Percentiles rank a stretch among this genome's conserved stretches.
Conservation (phyloP, 306 rosid species). For the Pterocarpus macrocarpus region DNA sequence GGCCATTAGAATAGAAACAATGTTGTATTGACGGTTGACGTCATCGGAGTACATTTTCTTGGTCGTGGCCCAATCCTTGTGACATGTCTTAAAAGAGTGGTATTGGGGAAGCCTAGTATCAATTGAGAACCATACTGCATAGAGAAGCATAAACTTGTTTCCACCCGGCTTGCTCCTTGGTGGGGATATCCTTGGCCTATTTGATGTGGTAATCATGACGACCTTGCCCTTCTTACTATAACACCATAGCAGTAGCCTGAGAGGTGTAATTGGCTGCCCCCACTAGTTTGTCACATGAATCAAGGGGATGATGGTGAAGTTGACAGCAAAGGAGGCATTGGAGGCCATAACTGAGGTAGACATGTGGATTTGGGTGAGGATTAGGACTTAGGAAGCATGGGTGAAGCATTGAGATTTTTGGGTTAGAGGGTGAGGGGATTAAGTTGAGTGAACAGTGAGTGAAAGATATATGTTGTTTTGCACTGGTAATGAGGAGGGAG, state of each 20-base stretch:
- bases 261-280: background rate
- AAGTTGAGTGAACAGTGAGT: background rate
- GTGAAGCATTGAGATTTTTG: background rate
- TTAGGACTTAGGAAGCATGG: constrained; percentile 16
- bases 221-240: background rate
- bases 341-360: background rate
- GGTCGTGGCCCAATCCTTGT: too few relatives aligned
- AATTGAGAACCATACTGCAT: too few relatives aligned
- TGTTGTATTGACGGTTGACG: too few relatives aligned
- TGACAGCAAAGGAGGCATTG: background rate
- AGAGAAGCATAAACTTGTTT: too few relatives aligned
- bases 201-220: background rate
- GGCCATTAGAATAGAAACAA: too few relatives aligned
- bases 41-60: too few relatives aligned
- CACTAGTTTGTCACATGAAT: background rate
- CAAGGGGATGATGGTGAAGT: background rate
- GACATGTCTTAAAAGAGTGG: too few relatives aligned
- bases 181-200: constrained; percentile 13
- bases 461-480: background rate
- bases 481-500: background rate
- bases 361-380: constrained; percentile 1
- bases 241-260: background rate
- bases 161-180: background rate
- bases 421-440: background rate
- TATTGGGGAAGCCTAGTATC: too few relatives aligned